phyloP scores from a whole-genome alignment of 1,139 yeast genomes.

The Pneumocystis murina region DNA sequence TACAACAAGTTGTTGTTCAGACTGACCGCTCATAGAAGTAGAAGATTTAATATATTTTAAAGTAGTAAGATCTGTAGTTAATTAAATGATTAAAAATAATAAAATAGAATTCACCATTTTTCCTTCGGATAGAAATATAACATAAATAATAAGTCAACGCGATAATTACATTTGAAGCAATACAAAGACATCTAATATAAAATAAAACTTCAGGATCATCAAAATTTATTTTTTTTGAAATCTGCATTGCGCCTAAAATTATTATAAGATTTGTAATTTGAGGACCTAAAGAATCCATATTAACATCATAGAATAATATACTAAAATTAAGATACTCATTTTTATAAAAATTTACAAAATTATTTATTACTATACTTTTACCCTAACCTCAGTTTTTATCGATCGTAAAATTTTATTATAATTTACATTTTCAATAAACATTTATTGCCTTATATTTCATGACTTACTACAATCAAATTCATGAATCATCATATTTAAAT shows the following conservation, averaged over 20 bases:
- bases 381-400: too few species aligned
- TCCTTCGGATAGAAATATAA: constrained; percentile 44
- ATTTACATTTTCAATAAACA: too few species aligned
- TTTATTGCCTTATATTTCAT: too few species aligned
- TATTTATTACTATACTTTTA: too few species aligned
- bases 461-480: too few species aligned
- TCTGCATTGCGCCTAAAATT: constrained; percentile 97
- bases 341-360: not conserved
- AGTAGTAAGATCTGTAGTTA: constrained; percentile 49
- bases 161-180: constrained; percentile 50
- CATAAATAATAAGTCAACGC: constrained; percentile 52
- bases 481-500: too few species aligned
- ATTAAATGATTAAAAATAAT: constrained; percentile 2
- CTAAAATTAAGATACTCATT: not conserved
- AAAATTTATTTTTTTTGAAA: constrained; percentile 75
- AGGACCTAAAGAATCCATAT: not conserved
- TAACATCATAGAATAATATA: not conserved
- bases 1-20: constrained; percentile 55
- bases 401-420: too few species aligned
- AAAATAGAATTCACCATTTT: constrained; percentile 37
- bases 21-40: constrained; percentile 59
- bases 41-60: constrained; percentile 83
- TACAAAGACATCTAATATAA: constrained; percentile 64
- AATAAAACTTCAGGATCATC: constrained; percentile 66
- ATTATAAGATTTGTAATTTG: constrained; percentile 44